Evolutionary conservation across 106 monocot genomes (phyloP).

Genomic region (Phalaenopsis aphrodite): DNA sequence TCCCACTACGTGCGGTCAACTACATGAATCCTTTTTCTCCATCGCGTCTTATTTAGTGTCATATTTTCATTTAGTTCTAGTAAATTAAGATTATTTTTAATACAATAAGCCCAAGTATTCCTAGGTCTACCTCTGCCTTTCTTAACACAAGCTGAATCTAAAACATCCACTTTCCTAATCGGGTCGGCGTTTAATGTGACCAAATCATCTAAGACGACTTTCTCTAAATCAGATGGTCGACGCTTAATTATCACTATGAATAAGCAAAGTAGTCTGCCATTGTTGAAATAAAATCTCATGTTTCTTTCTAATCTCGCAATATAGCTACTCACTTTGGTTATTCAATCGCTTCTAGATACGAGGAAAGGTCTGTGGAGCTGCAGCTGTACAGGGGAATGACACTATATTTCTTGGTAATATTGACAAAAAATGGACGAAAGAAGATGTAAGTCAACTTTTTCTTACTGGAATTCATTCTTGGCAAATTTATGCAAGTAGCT

Average conservation of each 20-base stretch:
- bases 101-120: too few species aligned
- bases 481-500: too few species aligned
- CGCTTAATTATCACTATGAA: background rate
- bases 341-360: slow-evolving; percentile 41
- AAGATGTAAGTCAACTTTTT: slow-evolving; percentile 53
- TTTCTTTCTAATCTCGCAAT: background rate
- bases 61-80: too few species aligned
- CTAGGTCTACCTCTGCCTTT: too few species aligned
- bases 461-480: background rate
- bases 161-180: too few species aligned
- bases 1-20: too few species aligned
- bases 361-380: slow-evolving; percentile 80
- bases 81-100: too few species aligned
- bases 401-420: slow-evolving; percentile 83
- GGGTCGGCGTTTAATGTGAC: too few species aligned
- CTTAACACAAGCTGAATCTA: too few species aligned
- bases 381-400: slow-evolving; percentile 76
- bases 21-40: too few species aligned
- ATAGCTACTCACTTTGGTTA: background rate
- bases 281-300: background rate
- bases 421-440: slow-evolving; percentile 92
- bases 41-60: too few species aligned
- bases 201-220: too few species aligned
- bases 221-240: background rate
- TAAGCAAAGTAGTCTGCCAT: background rate